Base-by-base conservation (phyloP, 768 basidiomycete species). In the Russula olivacea region DNA sequence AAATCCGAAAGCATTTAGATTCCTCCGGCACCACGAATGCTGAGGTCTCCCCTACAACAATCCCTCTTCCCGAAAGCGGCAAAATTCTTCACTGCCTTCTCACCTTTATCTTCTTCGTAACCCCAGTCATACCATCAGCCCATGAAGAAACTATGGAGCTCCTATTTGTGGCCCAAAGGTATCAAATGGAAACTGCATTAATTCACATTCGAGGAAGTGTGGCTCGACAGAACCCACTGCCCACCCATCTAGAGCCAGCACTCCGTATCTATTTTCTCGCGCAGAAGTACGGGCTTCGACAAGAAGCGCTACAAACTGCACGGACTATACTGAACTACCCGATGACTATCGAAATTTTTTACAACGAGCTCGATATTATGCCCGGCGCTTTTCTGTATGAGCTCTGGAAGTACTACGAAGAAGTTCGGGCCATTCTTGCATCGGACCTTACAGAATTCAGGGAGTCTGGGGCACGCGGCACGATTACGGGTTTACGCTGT, bases 41-140 rank as follows among this genome's bases (percentile, higher is more conserved):
- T 6, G 50, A 45, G 25, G n/a, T n/a, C n/a, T n/a, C n/a, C n/a
- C n/a, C n/a, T 64, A 28, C 21, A 55, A 4, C n/a, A n/a, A n/a
- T n/a, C n/a, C n/a, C n/a, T n/a, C 32, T 64, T 4, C 40, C 19
- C 2, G 52, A 64, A 41, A 59, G 14, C 12, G 40, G 47, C 5
- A 12, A 6, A 4, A 59, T 47, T 38, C 53, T 59, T 28, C 21
- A 40, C 32, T 34, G 3, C 30, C 63, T 64, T 28, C 40, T 64
- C 52, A 64, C 63, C 6, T 59, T 64, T 19, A 43, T 59, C 9
- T 50, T 64, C 21, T 58, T 53, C 12, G 47, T 59, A 23, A 2
- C 30, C 4, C 36, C 48, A 10, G 0, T 43, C 47, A 21, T 59
- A 10, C 63, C 48, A 17, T 9, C 53, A 0, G 50, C 23, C 14